Percentiles rank a stretch among this genome's conserved stretches.
Conservation (phyloP, 2,329 filamentous ascomycete species). For the Penicillium rolfsii region DNA sequence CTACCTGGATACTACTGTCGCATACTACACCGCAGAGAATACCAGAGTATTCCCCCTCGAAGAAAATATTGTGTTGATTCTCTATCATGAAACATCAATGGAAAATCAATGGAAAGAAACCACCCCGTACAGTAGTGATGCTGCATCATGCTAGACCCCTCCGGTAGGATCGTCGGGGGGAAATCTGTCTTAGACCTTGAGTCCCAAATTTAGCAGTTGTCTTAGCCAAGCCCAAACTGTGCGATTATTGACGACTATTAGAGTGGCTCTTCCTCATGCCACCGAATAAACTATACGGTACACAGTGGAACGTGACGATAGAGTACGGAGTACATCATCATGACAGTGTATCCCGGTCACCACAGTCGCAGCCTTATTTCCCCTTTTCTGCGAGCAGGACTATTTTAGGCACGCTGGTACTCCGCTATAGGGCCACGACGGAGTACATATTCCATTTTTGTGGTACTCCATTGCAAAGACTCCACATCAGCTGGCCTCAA, state of each 20-base stretch:
- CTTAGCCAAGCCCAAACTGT: constrained; percentile 16
- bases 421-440: background rate
- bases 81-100: background rate
- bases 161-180: constrained; percentile 19
- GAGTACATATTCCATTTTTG: too few relatives aligned
- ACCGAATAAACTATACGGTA: background rate
- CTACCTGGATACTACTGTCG: background rate
- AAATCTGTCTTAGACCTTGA: background rate
- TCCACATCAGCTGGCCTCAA: background rate
- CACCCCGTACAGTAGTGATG: too few relatives aligned
- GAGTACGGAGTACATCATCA: background rate
- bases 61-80: background rate
- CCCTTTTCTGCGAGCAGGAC: background rate
- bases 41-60: background rate
- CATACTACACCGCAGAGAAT: too few relatives aligned
- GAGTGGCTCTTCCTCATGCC: background rate
- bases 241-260: background rate
- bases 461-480: background rate
- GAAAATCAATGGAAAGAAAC: background rate
- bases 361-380: background rate
- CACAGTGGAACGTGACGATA: background rate
- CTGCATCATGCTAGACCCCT: constrained; percentile 6
- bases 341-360: background rate
- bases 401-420: background rate
- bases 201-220: constrained; percentile 24